phyloP scores from a whole-genome alignment of 2,329 filamentous ascomycete genomes.

The Ophiocordyceps sinensis region DNA sequence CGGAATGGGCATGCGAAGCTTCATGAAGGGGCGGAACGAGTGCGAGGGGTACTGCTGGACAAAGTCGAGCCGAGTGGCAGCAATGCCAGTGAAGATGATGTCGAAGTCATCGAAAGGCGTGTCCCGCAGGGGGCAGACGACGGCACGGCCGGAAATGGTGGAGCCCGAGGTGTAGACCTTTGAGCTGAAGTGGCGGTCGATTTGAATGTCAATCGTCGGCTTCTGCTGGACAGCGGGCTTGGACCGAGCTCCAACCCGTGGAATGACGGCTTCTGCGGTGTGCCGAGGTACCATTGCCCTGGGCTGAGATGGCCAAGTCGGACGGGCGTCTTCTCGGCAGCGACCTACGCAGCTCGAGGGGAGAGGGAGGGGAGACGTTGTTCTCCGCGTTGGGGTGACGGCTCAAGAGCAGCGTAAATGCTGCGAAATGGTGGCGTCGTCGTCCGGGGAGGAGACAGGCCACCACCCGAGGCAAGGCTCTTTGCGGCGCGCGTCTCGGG shows the following conservation, averaged over 20 bases:
- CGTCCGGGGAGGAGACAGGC: background rate
- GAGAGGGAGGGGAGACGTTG: background rate
- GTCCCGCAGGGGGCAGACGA: slow-evolving; percentile 29
- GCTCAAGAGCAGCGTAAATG: background rate
- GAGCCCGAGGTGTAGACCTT: slow-evolving; percentile 43
- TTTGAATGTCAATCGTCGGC: slow-evolving; percentile 30
- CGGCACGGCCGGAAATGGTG: slow-evolving; percentile 31
- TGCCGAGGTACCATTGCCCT: background rate
- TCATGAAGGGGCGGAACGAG: slow-evolving; percentile 38
- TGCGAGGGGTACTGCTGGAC: slow-evolving; percentile 31
- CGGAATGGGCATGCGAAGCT: slow-evolving; percentile 37
- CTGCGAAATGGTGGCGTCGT: background rate
- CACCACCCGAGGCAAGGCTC: background rate
- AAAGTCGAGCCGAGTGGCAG: slow-evolving; percentile 36
- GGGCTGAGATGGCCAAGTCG: background rate
- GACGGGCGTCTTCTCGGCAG: background rate
- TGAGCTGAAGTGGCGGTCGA: slow-evolving; percentile 38
- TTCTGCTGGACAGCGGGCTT: slow-evolving; percentile 9
- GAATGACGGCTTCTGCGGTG: background rate
- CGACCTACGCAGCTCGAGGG: background rate
- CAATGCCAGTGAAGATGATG: slow-evolving; percentile 35
- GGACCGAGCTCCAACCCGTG: background rate
- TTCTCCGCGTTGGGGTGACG: background rate
- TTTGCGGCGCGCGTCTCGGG: background rate
- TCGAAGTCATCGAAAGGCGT: slow-evolving; percentile 36